These are phyloP conservation scores for Phytophthora podocarpi DNA, from an alignment of 352 stramenopile species.

Conservation along the genomic window DNA sequence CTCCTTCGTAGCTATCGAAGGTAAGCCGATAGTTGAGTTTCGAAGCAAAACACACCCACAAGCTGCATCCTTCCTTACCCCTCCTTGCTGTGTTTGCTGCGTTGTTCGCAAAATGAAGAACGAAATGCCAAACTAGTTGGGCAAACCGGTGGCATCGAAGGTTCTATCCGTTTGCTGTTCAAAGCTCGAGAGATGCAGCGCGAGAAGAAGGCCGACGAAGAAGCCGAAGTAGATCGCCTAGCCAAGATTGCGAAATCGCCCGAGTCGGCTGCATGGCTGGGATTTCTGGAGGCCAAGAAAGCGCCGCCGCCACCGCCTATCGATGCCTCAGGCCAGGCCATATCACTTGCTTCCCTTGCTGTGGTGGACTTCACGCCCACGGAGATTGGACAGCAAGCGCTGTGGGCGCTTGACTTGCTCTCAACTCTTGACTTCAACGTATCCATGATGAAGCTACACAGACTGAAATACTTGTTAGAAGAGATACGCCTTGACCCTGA, in stretches of 20 bases:
- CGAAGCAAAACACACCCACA: not conserved
- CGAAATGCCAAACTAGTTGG: slow-evolving; percentile 64
- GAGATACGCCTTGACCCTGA: slow-evolving; percentile 74
- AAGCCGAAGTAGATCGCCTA: slow-evolving; percentile 40
- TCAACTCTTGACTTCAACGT: slow-evolving; percentile 72
- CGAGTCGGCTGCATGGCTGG: slow-evolving; percentile 40
- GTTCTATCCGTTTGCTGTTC: slow-evolving; percentile 62
- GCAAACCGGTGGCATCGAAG: slow-evolving; percentile 64
- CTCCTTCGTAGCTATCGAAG: slow-evolving; percentile 58
- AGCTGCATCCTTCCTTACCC: slow-evolving; percentile 5
- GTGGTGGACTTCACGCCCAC: slow-evolving; percentile 69
- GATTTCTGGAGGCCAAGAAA: slow-evolving; percentile 42
- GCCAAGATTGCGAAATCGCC: slow-evolving; percentile 28
- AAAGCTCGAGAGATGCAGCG: slow-evolving; percentile 65
- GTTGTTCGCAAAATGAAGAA: slow-evolving; percentile 28
- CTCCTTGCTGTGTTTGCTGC: not conserved
- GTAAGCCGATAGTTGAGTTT: slow-evolving; percentile 18
- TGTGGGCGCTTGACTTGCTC: slow-evolving; percentile 80
- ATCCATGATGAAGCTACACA: slow-evolving; percentile 72
- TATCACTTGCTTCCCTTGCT: slow-evolving; percentile 47
- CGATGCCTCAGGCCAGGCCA: slow-evolving; percentile 31
- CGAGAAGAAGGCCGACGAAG: slow-evolving; percentile 44
- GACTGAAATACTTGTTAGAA: slow-evolving; percentile 74
- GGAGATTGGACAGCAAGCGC: slow-evolving; percentile 66
- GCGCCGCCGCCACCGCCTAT: slow-evolving; percentile 30